These are phyloP conservation scores for Rubia tinctorum DNA, from an alignment of 305 asterid species.

Conservation along the genomic window DNA sequence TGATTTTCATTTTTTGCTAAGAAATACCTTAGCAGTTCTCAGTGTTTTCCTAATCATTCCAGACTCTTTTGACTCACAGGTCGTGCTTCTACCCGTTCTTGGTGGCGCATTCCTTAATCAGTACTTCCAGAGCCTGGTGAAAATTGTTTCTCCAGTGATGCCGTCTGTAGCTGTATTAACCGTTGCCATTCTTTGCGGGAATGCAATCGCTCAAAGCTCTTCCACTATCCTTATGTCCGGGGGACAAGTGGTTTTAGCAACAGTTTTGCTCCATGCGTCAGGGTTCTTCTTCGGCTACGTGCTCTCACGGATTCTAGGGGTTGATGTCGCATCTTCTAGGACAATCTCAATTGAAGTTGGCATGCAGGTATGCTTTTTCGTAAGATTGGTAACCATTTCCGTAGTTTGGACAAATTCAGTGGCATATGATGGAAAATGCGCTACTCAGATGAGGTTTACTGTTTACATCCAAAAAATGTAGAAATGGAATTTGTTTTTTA, in stretches of 20 bases:
- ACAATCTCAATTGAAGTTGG: conserved; percentile 96
- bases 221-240: conserved; percentile 89
- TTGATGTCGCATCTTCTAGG: conserved; percentile 76
- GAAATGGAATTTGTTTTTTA: no score
- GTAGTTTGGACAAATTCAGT: no score
- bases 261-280: conserved; percentile 67
- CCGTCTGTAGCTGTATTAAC: conserved; percentile 90
- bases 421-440: no score
- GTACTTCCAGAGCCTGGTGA: conserved; percentile 66
- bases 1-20: background rate
- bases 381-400: background rate
- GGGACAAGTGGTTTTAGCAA: conserved; percentile 59
- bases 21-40: background rate
- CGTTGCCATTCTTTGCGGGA: conserved; percentile 88
- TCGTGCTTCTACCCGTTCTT: conserved; percentile 88
- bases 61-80: conserved; percentile 34
- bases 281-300: conserved; percentile 87
- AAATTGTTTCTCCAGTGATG: conserved; percentile 73
- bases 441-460: no score
- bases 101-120: conserved; percentile 88
- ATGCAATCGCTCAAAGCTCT: conserved; percentile 88
- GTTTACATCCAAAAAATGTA: no score
- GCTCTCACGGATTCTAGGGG: conserved; percentile 64
- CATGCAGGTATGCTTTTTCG: conserved; percentile 64
- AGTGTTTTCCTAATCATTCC: background rate